Percentiles rank a stretch among this genome's conserved stretches.
Evolutionary conservation across 169 alveolate species (phyloP).

Genomic region (Toxoplasma gondii): DNA sequence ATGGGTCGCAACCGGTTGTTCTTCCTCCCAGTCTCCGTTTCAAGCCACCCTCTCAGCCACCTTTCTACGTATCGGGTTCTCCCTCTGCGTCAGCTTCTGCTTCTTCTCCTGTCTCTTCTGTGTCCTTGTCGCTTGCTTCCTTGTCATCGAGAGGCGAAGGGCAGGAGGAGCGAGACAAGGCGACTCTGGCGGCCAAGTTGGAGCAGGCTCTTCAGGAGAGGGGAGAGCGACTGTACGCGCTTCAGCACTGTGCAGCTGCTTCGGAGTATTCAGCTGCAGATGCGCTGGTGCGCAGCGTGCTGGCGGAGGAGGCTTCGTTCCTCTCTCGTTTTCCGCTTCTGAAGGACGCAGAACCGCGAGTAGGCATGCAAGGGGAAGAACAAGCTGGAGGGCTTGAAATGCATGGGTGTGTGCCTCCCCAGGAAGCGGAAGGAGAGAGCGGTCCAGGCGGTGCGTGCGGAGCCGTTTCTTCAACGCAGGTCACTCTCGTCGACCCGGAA

Average conservation of each 20-base stretch:
- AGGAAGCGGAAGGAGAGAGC: too few species aligned
- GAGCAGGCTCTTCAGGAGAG: constrained; percentile 5
- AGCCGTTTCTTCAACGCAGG: not conserved
- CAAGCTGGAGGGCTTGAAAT: too few species aligned
- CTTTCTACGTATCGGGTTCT: not conserved
- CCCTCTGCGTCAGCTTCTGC: not conserved
- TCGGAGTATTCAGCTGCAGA: constrained; percentile 19
- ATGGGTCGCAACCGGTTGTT: not conserved
- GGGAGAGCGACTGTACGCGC: constrained; percentile 24
- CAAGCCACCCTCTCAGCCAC: not conserved
- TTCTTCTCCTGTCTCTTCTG: not conserved
- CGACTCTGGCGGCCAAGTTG: not conserved
- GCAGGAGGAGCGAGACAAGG: not conserved
- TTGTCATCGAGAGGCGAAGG: not conserved
- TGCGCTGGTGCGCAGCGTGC: constrained; percentile 11
- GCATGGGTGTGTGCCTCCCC: too few species aligned
- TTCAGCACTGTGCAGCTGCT: not conserved
- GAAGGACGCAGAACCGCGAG: not conserved
- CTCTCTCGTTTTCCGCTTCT: not conserved
- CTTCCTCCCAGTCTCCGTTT: constrained; percentile 17
- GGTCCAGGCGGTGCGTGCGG: too few species aligned
- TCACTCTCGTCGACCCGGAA: not conserved
- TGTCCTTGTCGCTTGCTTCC: not conserved
- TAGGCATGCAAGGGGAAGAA: too few species aligned
- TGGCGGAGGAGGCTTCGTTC: not conserved